Base-by-base conservation (phyloP, 306 rosid genomes). In the Hippophae rhamnoides region DNA sequence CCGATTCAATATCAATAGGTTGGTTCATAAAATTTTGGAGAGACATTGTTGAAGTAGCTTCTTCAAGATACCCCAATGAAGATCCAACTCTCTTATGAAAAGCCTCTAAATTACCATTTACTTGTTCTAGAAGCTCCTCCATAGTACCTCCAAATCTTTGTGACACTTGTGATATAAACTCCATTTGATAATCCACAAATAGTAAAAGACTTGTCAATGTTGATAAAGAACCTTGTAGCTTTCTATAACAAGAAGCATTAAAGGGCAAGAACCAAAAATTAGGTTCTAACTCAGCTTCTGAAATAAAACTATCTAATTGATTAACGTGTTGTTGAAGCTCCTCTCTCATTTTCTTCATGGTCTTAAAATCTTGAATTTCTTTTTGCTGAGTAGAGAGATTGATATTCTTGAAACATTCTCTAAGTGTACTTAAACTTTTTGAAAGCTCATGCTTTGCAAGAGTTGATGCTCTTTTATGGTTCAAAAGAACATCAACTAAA, bases 211-310 rank as follows among this genome's bases (percentile, higher is more conserved):
- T 79, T 9, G 14, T 65, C 69, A 71, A 70, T 75, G 66, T 81
- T 40, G 69, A 80, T 8, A 85, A 65, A 13, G 95, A 87, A 56
- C 65, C 71, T 43, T 81, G 54, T 44, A 85, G 72, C 70, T 69
- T 81, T 25, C 27, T 58, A 31, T 90, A 85, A 69, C 82, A 65
- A 23, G 62, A 63, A 62, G 74, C 65, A 25, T 78, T 69, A 38
- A 87, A 83, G 62, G 96, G 89, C 52, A 75, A 40, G 78, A 87
- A 87, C 87, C 95, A 87, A 72, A 87, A 87, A 69, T 62, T 79
- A 46, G 98, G 96, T 69, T 87, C 96, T 63, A 67, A 10, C 60
- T 78, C 70, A 11, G 98, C 92, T 73, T 83, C 95, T 52, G 23
- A 41, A 51, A 73, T 78, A 69, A 76, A 81, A 61, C 63, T 63